phyloP scores from a whole-genome alignment of 176 grass and related monocot genomes.

The Aegilops bicornis region DNA sequence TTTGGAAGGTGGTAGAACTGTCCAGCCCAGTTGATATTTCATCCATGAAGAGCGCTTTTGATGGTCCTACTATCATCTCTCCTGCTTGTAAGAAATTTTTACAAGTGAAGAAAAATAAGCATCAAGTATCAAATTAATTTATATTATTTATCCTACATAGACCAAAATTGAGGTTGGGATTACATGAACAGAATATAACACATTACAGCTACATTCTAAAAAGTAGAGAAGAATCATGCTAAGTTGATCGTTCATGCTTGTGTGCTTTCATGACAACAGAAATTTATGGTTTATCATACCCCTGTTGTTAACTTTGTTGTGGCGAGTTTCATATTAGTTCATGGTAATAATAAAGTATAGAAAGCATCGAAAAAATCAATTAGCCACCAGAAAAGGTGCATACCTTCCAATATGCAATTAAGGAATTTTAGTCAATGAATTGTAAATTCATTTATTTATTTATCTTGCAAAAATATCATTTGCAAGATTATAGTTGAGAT shows the following conservation, averaged over 20 bases:
- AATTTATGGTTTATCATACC: not conserved
- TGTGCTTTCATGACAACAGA: not conserved
- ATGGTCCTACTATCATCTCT: conserved; percentile 91
- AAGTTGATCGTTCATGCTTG: not conserved
- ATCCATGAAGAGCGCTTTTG: conserved; percentile 85
- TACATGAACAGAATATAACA: not conserved
- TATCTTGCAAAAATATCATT: not conserved
- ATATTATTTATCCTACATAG: not conserved
- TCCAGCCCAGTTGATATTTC: conserved; percentile 93
- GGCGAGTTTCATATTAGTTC: not conserved
- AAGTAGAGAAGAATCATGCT: not conserved
- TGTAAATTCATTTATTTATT: not conserved
- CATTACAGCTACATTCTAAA: not conserved
- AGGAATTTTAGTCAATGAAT: not conserved
- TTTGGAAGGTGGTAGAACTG: conserved; percentile 79
- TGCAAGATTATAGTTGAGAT: not conserved
- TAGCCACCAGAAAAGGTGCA: not conserved
- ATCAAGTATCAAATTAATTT: not conserved
- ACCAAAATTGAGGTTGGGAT: not conserved
- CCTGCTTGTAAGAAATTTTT: conserved; percentile 31
- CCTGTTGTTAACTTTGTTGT: not conserved
- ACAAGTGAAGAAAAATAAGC: conserved; percentile 6
- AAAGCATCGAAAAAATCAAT: not conserved
- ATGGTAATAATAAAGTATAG: not conserved
- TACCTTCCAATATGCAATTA: not conserved